Evolutionary conservation across 1,284 basidiomycete species (phyloP), one percentile per base, ranked within the genome.

Genomic region (Sporisorium exsertum): DNA sequence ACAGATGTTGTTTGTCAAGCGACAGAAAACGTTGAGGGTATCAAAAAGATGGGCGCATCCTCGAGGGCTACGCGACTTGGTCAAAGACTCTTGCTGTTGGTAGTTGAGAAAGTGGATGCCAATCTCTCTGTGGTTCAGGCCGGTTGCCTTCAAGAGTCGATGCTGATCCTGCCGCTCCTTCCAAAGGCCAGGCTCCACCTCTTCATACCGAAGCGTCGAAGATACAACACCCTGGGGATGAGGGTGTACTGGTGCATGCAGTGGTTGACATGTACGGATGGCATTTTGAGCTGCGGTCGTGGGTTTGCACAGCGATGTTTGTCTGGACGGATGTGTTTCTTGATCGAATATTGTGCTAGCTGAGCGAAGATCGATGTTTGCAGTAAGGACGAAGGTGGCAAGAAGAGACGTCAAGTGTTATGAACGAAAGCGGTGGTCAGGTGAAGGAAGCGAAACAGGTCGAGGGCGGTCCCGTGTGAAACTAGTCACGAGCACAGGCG

Each of bases 241-340:
- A 78, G 58, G 16, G 76, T 78, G 58, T 78, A 78, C 50, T 78
- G 76, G 64, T 78, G 76, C 72, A 78, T 78, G 18, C 63, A 55
- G 52, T 78, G 76, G 55, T 71, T 74, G 58, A 78, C 42, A 62
- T 78, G 76, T 16, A 78, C 65, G 43, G 27, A 40, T 2, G 76
- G 71, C 76, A 78, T 78, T 8, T 62, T 72, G 64, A 49, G 32
- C 9, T 20, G 29, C 5, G 10, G 12, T 10, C n/a, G 37, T 26
- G 27, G 12, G 12, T 27, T 42, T 27, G 9, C 10, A 18, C 10
- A 15, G n/a, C 15, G 24, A 20, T 47, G 46, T 27, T 24, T 35
- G n/a, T n/a, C n/a, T n/a, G n/a, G n/a, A n/a, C n/a, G n/a, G n/a
- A n/a, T n/a, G n/a, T n/a, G n/a, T n/a, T n/a, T n/a, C n/a, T n/a